A percentile compares a stretch with the other conserved stretches of the same genome.
Evolutionary conservation across 495 filamentous ascomycete species (phyloP).

Genomic region (Xylaria cubensis): DNA sequence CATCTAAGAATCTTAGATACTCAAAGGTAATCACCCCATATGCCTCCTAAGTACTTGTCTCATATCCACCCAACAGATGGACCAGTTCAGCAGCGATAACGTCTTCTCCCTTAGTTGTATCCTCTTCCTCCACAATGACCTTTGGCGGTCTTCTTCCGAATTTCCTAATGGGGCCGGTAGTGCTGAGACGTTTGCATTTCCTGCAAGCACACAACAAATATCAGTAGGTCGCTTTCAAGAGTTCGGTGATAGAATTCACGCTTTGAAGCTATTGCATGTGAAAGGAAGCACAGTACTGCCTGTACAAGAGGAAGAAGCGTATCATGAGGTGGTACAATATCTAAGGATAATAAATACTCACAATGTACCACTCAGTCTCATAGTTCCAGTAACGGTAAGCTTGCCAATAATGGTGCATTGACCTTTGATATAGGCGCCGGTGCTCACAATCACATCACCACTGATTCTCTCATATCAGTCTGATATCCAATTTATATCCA

Average conservation of each 20-base stretch:
- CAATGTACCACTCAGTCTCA: constrained; percentile 9
- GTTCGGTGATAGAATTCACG: neutral
- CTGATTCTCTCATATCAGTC: constrained; percentile 10
- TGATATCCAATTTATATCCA: neutral
- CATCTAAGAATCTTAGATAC: neutral
- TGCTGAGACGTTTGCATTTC: constrained; percentile 10
- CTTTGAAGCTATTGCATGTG: neutral
- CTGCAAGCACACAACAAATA: neutral
- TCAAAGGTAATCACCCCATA: neutral
- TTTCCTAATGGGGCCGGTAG: neutral
- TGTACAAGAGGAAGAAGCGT: neutral
- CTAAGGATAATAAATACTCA: neutral
- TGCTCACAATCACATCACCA: constrained; percentile 9
- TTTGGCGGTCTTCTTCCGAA: neutral
- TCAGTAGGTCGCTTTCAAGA: neutral
- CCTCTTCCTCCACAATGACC: neutral
- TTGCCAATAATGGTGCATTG: neutral
- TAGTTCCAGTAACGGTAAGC: constrained; percentile 12
- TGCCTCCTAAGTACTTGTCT: neutral
- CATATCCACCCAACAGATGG: neutral
- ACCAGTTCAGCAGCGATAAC: neutral
- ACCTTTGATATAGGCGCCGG: constrained; percentile 9
- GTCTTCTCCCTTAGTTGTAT: neutral
- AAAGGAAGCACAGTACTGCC: neutral
- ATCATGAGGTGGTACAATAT: neutral